Conservation (phyloP, 805 yeast species). For the Ogataea corticis region DNA sequence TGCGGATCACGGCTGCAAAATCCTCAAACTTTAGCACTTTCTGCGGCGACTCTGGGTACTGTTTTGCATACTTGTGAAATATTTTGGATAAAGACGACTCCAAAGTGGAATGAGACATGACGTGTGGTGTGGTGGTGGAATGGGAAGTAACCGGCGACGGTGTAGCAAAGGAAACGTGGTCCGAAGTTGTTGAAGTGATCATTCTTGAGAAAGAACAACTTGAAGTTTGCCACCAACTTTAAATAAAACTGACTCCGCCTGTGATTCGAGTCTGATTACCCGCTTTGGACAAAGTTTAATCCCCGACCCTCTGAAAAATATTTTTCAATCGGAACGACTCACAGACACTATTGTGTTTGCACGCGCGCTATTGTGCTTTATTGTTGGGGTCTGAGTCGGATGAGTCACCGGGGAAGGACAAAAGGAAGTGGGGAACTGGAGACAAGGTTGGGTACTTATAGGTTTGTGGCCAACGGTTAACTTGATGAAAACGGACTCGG, state of each 20-base stretch:
- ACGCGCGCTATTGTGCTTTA: not conserved
- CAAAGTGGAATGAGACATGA: constrained; percentile 16
- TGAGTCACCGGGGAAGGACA: constrained; percentile 3
- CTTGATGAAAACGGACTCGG: not conserved
- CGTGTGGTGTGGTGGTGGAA: constrained; percentile 1
- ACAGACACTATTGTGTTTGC: not conserved
- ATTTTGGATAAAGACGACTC: constrained; percentile 34
- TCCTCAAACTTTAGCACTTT: constrained; percentile 40
- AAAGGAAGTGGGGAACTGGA: not conserved
- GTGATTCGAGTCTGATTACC: constrained; percentile 1
- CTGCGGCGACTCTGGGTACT: constrained; percentile 33
- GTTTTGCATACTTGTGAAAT: constrained; percentile 43
- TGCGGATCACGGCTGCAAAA: constrained; percentile 43
- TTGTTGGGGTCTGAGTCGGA: not conserved
- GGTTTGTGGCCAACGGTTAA: not conserved
- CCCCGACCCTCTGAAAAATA: constrained; percentile 5
- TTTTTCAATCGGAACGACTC: constrained; percentile 1
- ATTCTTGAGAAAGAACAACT: not conserved
- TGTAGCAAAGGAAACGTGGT: not conserved
- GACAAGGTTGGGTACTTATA: not conserved
- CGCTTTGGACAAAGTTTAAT: constrained; percentile 1
- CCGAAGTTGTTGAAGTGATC: constrained; percentile 14
- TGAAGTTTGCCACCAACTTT: no score
- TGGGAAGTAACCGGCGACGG: not conserved
- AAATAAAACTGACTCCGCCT: constrained; percentile 2